Conservation (phyloP, 2,329 filamentous ascomycete species). For the Rhytidhysteron rufulum region DNA sequence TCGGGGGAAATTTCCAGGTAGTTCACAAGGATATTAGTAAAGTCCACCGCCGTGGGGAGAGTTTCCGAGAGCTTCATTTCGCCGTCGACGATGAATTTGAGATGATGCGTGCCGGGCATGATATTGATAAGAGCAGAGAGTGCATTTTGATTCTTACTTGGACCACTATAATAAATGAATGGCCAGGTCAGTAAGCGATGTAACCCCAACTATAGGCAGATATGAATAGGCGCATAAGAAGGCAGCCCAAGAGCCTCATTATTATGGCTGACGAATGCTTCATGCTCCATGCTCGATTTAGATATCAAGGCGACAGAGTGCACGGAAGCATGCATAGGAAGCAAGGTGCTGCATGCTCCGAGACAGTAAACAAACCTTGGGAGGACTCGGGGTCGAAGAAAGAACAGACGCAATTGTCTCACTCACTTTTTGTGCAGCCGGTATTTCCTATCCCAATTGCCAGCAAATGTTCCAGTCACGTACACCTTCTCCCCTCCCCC, state of each 20-base stretch:
- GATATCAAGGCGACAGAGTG: too few relatives aligned
- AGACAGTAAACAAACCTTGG: conserved; percentile 8
- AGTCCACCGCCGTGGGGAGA: conserved; percentile 92
- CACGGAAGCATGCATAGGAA: conserved; percentile 3
- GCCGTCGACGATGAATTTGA: conserved; percentile 93
- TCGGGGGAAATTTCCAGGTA: conserved; percentile 91
- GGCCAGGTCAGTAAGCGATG: conserved; percentile 27
- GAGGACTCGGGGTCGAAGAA: conserved; percentile 6
- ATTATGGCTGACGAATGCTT: neutral
- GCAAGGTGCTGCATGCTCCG: conserved; percentile 3
- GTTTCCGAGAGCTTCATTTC: conserved; percentile 86
- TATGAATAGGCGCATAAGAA: conserved; percentile 1
- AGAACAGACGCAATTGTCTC: conserved; percentile 7
- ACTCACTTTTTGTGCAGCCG: conserved; percentile 80
- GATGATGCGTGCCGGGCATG: conserved; percentile 89
- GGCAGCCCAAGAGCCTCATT: neutral
- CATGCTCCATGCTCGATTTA: neutral
- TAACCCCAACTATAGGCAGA: conserved; percentile 20
- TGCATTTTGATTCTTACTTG: conserved; percentile 49
- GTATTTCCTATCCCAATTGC: conserved; percentile 88
- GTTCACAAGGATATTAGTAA: conserved; percentile 96
- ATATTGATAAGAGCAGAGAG: conserved; percentile 78
- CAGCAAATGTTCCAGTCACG: conserved; percentile 94
- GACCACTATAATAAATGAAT: conserved; percentile 27
- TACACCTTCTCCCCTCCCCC: conserved; percentile 84